phyloP scores from a whole-genome alignment of 805 yeast genomes.

The Candida vartiovaarae region DNA sequence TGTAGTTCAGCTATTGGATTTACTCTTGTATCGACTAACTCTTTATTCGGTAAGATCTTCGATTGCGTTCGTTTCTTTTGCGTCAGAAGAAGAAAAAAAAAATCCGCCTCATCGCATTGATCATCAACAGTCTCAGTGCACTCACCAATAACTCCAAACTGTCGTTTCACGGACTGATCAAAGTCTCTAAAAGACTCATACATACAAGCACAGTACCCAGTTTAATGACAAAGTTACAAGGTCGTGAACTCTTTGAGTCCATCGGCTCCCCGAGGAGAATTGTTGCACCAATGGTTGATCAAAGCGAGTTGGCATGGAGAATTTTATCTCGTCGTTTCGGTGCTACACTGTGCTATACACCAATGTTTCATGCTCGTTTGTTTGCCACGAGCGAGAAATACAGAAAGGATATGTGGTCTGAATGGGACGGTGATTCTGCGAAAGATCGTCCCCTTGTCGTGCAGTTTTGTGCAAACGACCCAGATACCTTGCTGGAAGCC shows the following conservation, averaged over 20 bases:
- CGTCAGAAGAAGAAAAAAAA: neutral
- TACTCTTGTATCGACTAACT: too few species aligned
- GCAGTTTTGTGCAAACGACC: slow-evolving; percentile 96
- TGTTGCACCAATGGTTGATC: slow-evolving; percentile 99
- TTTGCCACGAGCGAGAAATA: slow-evolving; percentile 84
- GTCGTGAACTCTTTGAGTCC: slow-evolving; percentile 62
- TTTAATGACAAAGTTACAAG: slow-evolving; percentile 31
- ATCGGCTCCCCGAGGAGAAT: slow-evolving; percentile 75
- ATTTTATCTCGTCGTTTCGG: slow-evolving; percentile 80
- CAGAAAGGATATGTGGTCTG: slow-evolving; percentile 64
- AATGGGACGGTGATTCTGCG: slow-evolving; percentile 62
- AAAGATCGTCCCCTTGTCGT: slow-evolving; percentile 83
- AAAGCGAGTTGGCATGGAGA: slow-evolving; percentile 94
- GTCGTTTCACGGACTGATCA: neutral
- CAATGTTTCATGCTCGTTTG: slow-evolving; percentile 91
- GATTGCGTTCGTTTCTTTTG: too few species aligned
- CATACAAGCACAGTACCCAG: neutral
- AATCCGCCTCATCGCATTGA: neutral
- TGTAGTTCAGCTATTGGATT: too few species aligned
- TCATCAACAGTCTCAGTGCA: too few species aligned
- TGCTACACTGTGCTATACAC: slow-evolving; percentile 90
- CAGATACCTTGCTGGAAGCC: slow-evolving; percentile 73
- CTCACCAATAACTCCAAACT: neutral
- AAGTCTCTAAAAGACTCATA: neutral
- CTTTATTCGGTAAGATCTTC: too few species aligned